These are phyloP conservation scores for Chlorella sp. DNA, from an alignment of 139 green algal species.

Conservation along the genomic window DNA sequence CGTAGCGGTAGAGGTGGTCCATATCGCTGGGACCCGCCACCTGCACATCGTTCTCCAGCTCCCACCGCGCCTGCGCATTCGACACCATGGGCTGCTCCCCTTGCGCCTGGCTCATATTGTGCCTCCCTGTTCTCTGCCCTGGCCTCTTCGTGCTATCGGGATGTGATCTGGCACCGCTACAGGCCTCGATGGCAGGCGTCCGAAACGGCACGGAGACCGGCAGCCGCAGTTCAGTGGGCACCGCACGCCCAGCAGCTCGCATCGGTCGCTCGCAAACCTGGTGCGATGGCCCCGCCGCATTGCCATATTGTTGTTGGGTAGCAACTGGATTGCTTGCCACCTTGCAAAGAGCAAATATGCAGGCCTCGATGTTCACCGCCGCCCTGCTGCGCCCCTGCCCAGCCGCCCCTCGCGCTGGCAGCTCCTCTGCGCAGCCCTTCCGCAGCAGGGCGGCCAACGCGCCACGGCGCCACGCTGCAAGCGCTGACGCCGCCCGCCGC, in stretches of 20 bases:
- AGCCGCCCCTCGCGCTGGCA: not conserved
- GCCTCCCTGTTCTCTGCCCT: not conserved
- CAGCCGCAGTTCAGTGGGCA: too few species aligned
- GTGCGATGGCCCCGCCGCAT: too few species aligned
- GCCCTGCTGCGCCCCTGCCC: constrained; percentile 5
- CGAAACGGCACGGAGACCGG: too few species aligned
- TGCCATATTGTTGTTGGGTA: too few species aligned
- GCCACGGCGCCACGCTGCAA: not conserved
- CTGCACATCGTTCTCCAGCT: constrained; percentile 94
- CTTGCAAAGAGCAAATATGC: not conserved
- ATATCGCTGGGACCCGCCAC: constrained; percentile 29
- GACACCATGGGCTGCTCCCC: not conserved
- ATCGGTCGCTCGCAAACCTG: too few species aligned
- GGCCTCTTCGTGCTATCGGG: not conserved
- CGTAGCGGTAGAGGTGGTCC: constrained; percentile 84
- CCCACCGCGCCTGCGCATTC: constrained; percentile 74
- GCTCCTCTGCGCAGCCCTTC: not conserved
- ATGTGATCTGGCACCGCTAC: too few species aligned
- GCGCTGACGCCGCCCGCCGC: not conserved
- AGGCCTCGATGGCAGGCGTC: too few species aligned
- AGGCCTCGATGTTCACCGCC: not conserved
- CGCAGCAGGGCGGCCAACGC: not conserved
- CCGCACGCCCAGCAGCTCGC: too few species aligned
- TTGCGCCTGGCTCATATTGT: not conserved
- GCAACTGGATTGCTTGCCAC: not conserved